A percentile compares a stretch with the other conserved stretches of the same genome.
phyloP scores from a whole-genome alignment of 2,329 filamentous ascomycete species.

The Neurospora sp. region DNA sequence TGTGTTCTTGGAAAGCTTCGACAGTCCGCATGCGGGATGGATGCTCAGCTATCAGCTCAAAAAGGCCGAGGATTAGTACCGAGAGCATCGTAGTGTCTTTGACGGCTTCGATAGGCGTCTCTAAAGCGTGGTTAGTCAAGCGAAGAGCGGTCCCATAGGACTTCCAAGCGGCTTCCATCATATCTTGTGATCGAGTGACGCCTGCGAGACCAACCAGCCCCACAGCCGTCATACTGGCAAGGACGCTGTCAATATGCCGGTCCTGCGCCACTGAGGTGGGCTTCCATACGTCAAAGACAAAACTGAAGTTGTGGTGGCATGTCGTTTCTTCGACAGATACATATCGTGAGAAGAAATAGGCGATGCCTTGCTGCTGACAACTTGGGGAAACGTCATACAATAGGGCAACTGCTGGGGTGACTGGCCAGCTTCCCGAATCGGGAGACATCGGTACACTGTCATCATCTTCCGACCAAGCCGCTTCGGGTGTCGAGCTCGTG shows the following conservation, averaged over 20 bases:
- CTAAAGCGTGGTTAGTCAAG: constrained; percentile 40
- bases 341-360: constrained; percentile 42
- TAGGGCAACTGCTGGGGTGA: constrained; percentile 19
- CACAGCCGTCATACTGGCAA: constrained; percentile 44
- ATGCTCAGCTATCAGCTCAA: constrained; percentile 41
- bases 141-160: constrained; percentile 41
- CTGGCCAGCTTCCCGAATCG: constrained; percentile 23
- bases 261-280: constrained; percentile 26
- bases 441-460: constrained; percentile 22
- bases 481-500: constrained; percentile 8
- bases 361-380: constrained; percentile 34
- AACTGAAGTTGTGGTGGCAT: constrained; percentile 41
- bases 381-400: constrained; percentile 24
- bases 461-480: constrained; percentile 18
- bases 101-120: constrained; percentile 30
- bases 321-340: constrained; percentile 35
- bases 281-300: constrained; percentile 43
- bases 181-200: constrained; percentile 29
- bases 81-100: constrained; percentile 43
- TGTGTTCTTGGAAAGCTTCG: constrained; percentile 41
- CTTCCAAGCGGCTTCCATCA: constrained; percentile 37
- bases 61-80: constrained; percentile 43
- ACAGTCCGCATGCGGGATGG: constrained; percentile 36
- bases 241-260: constrained; percentile 32
- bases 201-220: constrained; percentile 42